Evolutionary conservation across 208 protist species (phyloP), one percentile per base, ranked within the genome.

Genomic region (Wallacemonas collosoma): DNA sequence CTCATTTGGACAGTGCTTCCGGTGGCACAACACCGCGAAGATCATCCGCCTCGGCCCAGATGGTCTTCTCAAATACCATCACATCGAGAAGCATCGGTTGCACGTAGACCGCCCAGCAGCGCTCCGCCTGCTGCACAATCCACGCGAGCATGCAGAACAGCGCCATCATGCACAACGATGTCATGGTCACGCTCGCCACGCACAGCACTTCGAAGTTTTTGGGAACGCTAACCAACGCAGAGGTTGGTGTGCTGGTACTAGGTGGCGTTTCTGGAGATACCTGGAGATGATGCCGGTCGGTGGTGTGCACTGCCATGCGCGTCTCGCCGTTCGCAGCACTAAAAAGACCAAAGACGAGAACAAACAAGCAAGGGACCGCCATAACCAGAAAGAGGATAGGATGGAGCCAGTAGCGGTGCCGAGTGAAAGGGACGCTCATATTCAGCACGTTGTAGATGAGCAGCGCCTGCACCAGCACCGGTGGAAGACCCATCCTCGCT

Each of bases 41-140:
- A 60, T 93, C 88, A 14, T 83, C 70, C 9, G 76, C 73, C 17
- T 55, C 60, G 17, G 68, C 64, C 89, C 89, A 94, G 44, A 76
- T 57, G 2, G 36, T 44, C 15, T 54, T 71, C 41, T 83, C 77
- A 7, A 89, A 57, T 17, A 51, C 36, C 47, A 73, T 73, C 8
- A 86, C 35, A 26, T 83, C 73, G 3, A 70, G 38, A 12, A 89
- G 44, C 68, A 86, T 81, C 2, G 73, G 77, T 12, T 80, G 11
- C 40, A 89, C 67, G 53, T 83, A 86, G 2, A 81, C 57, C 26
- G 41, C 15, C 58, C 77, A 89, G n/a, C 66, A 76, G 3, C 72
- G 73, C 64, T 80, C 76, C 17, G 76, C 77, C 5, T 73, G 71
- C 41, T 80, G 56, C n/a, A 79, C 61, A 6, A 86, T 63, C 74